Conservation (phyloP, 495 filamentous ascomycete genomes). For the Trichoderma orchidacearum region DNA sequence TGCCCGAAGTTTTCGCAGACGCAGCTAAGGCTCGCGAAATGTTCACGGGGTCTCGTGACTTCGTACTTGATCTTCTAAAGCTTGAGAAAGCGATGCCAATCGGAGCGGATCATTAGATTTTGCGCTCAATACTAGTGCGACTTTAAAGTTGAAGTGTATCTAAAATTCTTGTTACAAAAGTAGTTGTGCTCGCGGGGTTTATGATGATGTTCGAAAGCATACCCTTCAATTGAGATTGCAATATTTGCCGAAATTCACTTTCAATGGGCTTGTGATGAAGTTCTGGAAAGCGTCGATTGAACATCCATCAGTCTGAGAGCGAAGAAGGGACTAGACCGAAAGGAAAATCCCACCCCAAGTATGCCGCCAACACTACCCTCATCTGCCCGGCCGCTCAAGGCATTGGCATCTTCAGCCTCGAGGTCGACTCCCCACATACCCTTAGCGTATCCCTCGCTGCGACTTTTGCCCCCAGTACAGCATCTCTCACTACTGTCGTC, state of each 20-base stretch:
- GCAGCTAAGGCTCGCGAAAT: not conserved
- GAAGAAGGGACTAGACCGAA: no score
- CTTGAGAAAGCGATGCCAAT: not conserved
- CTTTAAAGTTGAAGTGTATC: not conserved
- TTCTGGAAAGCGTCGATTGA: no score
- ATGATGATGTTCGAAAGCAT: no score
- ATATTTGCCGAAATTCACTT: no score
- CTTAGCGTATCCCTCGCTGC: not conserved
- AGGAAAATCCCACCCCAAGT: no score
- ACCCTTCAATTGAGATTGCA: not conserved
- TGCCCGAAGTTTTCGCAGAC: slow-evolving; percentile 1
- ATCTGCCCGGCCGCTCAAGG: no score
- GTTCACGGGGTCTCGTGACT: not conserved
- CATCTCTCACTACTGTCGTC: not conserved
- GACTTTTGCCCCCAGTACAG: no score
- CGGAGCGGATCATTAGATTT: not conserved
- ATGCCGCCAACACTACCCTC: no score
- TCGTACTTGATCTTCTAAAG: not conserved
- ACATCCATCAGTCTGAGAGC: no score
- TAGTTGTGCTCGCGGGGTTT: not conserved
- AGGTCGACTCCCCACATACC: not conserved
- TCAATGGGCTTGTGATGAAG: no score
- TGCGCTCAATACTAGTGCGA: not conserved
- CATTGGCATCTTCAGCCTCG: not conserved
- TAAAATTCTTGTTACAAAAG: not conserved